These are phyloP conservation scores for Sonneratia alba DNA, from an alignment of 345 rosid species.

Conservation along the genomic window DNA sequence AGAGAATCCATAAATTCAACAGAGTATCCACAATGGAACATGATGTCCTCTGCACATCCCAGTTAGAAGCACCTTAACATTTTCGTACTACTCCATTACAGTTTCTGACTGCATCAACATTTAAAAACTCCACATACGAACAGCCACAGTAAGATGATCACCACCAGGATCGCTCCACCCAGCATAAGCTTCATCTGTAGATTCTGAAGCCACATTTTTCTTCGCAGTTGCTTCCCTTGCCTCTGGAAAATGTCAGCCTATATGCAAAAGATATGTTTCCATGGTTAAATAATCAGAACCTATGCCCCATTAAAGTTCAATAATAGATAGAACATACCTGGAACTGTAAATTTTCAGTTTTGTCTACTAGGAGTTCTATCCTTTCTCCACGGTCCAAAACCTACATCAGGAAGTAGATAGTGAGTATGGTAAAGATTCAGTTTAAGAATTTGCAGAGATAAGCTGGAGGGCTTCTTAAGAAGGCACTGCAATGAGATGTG, in stretches of 20 bases:
- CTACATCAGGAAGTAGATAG: constrained; percentile 21
- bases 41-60: too few species aligned
- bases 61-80: too few species aligned
- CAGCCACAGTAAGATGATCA: constrained; percentile 62
- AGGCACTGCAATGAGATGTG: too few species aligned
- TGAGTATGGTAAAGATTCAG: not conserved
- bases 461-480: not conserved
- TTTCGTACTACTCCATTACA: too few species aligned
- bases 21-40: too few species aligned
- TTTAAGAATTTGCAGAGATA: not conserved
- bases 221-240: constrained; percentile 42
- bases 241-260: constrained; percentile 95
- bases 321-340: constrained; percentile 38
- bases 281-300: not conserved
- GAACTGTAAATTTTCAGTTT: constrained; percentile 80
- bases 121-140: constrained; percentile 42
- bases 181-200: constrained; percentile 59
- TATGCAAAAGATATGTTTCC: not conserved
- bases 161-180: constrained; percentile 30
- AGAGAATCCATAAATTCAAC: too few species aligned
- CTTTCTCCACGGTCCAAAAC: constrained; percentile 95
- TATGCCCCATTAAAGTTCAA: not conserved
- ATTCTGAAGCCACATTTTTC: constrained; percentile 94
- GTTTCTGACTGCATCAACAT: not conserved
- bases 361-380: constrained; percentile 89